Conservation (phyloP, 768 basidiomycete genomes). For the Tulasnella sp. region DNA sequence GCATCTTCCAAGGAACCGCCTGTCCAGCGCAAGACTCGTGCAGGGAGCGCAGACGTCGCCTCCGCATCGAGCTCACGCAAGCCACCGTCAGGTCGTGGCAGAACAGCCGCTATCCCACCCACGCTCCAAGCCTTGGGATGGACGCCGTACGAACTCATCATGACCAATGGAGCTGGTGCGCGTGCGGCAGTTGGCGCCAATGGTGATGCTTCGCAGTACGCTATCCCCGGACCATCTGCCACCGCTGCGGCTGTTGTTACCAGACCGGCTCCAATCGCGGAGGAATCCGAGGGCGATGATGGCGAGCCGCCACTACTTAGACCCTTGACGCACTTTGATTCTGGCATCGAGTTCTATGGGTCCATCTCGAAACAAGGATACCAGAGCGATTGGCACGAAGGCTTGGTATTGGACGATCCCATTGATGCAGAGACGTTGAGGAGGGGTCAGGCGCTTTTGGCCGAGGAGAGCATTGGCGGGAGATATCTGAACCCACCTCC, state of each 20-base stretch:
- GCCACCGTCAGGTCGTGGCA: background rate
- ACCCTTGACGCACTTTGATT: conserved; percentile 10
- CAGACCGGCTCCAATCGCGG: background rate
- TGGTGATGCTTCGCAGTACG: background rate
- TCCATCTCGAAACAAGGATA: conserved; percentile 2
- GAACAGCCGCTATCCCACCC: no score
- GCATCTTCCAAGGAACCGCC: no score
- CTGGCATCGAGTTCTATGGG: conserved; percentile 8
- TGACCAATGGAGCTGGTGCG: background rate
- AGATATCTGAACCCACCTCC: background rate
- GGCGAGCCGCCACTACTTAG: background rate
- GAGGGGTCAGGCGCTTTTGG: background rate
- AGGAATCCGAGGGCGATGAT: background rate
- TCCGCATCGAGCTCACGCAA: background rate
- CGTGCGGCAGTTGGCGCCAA: background rate
- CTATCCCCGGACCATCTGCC: background rate
- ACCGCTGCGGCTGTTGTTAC: background rate
- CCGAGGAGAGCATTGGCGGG: conserved; percentile 1
- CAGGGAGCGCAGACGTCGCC: background rate
- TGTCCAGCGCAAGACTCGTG: background rate
- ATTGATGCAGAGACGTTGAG: conserved; percentile 6
- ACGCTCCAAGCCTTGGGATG: no score
- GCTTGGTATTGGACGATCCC: conserved; percentile 13
- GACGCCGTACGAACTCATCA: no score
- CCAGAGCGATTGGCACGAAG: conserved; percentile 10